A percentile compares a stretch with the other conserved stretches of the same genome.
These are phyloP conservation scores for Clonostachys sp. DNA, from an alignment of 2,329 filamentous ascomycete genomes.

Conservation along the genomic window DNA sequence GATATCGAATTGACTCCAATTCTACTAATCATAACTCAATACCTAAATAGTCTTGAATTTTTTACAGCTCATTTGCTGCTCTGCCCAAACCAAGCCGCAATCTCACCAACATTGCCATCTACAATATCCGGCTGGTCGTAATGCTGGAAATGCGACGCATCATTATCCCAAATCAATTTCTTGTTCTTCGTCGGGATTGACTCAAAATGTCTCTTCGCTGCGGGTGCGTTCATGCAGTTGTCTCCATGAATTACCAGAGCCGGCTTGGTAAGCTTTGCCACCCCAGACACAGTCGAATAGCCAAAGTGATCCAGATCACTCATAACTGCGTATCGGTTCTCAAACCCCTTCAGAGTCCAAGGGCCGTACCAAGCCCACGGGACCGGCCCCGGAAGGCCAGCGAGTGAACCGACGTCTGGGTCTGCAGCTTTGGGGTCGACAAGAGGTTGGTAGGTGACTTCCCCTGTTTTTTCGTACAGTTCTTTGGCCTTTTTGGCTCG, in stretches of 20 bases:
- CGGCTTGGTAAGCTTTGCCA: conserved; percentile 18
- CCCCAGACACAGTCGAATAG: conserved; percentile 17
- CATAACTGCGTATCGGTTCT: conserved; percentile 21
- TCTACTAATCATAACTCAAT: too few species aligned
- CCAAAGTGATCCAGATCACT: conserved; percentile 20
- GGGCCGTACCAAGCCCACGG: conserved; percentile 21
- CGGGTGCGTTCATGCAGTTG: conserved; percentile 20
- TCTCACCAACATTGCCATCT: conserved; percentile 17
- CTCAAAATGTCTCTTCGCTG: conserved; percentile 16
- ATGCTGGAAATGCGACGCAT: conserved; percentile 17
- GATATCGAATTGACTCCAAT: too few species aligned
- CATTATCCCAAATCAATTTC: conserved; percentile 19
- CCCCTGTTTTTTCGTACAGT: conserved; percentile 16
- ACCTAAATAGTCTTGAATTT: too few species aligned
- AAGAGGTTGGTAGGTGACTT: conserved; percentile 18
- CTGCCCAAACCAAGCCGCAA: conserved; percentile 13
- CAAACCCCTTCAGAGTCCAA: conserved; percentile 18
- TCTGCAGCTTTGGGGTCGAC: conserved; percentile 14
- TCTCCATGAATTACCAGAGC: conserved; percentile 19
- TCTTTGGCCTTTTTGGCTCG: conserved; percentile 14
- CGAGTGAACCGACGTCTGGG: conserved; percentile 11
- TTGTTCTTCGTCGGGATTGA: conserved; percentile 15
- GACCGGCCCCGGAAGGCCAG: conserved; percentile 17
- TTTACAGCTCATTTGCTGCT: too few species aligned
- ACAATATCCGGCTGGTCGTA: conserved; percentile 18